Evolutionary conservation across 148 eudicot genomes (phyloP).

Genomic region (Camellia lanceoleosa): DNA sequence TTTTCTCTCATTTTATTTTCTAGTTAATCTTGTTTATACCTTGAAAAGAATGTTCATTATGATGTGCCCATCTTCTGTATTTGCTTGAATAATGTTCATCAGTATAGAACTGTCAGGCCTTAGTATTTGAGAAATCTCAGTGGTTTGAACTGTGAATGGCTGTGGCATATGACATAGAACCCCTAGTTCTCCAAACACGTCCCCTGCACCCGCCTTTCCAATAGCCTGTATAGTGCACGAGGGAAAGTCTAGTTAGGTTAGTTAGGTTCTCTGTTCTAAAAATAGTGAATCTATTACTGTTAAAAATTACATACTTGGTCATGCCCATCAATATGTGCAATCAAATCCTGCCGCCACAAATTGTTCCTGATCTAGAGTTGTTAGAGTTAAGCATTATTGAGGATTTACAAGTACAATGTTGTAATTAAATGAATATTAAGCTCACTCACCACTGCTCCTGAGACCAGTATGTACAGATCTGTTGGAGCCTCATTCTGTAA

Average conservation of each 20-base stretch:
- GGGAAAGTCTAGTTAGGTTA: conserved; percentile 5
- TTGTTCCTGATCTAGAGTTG: conserved; percentile 9
- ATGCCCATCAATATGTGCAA: conserved; percentile 34
- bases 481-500: conserved; percentile 76
- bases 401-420: not conserved
- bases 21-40: conserved; percentile 33
- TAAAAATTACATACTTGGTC: conserved; percentile 40
- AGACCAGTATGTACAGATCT: conserved; percentile 69
- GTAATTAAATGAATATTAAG: not conserved
- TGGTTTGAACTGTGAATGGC: conserved; percentile 69
- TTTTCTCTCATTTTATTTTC: too few relatives aligned
- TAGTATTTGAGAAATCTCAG: conserved; percentile 66
- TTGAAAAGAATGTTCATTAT: conserved; percentile 63
- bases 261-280: not conserved
- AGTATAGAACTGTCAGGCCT: conserved; percentile 47
- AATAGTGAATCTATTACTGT: not conserved
- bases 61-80: conserved; percentile 48
- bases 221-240: conserved; percentile 41
- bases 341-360: conserved; percentile 44
- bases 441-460: conserved; percentile 74
- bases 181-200: conserved; percentile 76
- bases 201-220: conserved; percentile 60
- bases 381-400: not conserved
- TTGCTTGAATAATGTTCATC: conserved; percentile 46
- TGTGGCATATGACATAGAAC: conserved; percentile 70